phyloP scores from a whole-genome alignment of 495 filamentous ascomycete genomes.

The Penicillium verhagenii region DNA sequence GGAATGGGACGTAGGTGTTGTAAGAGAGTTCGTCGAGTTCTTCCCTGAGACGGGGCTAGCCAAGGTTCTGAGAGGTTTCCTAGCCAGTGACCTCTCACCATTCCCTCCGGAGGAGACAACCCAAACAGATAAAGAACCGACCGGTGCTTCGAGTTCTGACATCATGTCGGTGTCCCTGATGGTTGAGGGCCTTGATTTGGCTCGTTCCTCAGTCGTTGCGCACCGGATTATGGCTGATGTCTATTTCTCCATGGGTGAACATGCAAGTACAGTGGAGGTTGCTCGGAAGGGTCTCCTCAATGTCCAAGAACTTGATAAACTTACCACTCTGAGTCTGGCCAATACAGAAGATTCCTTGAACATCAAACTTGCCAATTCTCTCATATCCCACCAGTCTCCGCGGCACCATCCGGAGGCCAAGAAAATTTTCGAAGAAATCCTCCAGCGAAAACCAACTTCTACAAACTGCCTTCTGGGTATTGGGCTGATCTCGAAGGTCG shows the following conservation, averaged over 20 bases:
- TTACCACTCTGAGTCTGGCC: conserved; percentile 63
- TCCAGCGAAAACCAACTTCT: conserved; percentile 67
- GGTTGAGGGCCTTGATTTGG: conserved; percentile 73
- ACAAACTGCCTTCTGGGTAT: conserved; percentile 84
- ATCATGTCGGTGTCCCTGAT: conserved; percentile 75
- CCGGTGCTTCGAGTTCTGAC: too few relatives aligned
- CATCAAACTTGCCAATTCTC: conserved; percentile 72
- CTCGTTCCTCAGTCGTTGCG: conserved; percentile 71
- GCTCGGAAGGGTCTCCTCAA: conserved; percentile 68
- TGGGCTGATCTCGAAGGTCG: conserved; percentile 87
- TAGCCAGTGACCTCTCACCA: conserved; percentile 81
- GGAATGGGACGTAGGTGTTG: conserved; percentile 69
- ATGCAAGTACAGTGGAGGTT: conserved; percentile 77
- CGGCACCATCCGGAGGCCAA: conserved; percentile 88
- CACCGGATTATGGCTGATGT: conserved; percentile 84
- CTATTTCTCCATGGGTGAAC: conserved; percentile 81
- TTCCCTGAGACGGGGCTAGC: conserved; percentile 82
- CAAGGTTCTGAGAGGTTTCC: conserved; percentile 75
- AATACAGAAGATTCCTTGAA: conserved; percentile 72
- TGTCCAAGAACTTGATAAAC: conserved; percentile 55
- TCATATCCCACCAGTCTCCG: conserved; percentile 85
- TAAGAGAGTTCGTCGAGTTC: conserved; percentile 76
- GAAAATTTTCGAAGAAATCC: conserved; percentile 72
- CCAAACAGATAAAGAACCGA: conserved; percentile 34
- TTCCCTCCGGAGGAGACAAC: conserved; percentile 51